Base-by-base conservation (phyloP, 1,284 basidiomycete genomes). In the Irpex lacteus region DNA sequence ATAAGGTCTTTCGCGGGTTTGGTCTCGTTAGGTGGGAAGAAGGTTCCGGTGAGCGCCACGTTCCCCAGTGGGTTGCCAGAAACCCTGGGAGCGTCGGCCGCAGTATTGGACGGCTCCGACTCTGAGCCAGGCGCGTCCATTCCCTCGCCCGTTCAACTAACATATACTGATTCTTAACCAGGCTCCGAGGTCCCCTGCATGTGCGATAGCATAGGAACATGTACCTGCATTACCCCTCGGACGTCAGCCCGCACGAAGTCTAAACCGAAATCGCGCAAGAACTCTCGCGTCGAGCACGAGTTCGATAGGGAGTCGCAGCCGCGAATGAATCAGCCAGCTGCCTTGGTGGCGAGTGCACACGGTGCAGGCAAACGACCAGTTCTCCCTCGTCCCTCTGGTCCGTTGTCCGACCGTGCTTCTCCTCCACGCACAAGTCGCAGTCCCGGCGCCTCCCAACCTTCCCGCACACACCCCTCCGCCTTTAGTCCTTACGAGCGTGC, bases 21-120 rank as follows among this genome's bases (percentile, higher is more conserved):
- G 67, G 64, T 71, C 70, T 65, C 64, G 66, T 59, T 69, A 88
- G 86, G 80, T 74, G 76, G 75, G 67, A 79, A 78, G 66, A 87
- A 85, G 76, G 77, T 84, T 67, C 82, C 86, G 70, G 82, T 84
- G 71, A 79, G 82, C 79, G 88, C 90, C 81, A 82, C 85, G 77
- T 89, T 88, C 78, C 89, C 88, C 66, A 77, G 87, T 70, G 88
- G 90, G 77, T 81, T 92, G 56, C 85, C 88, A 26, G 58, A 60
- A 44, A 81, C 82, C 74, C 80, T 86, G 79, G 86, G 83, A 79
- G 82, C 85, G 80, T 84, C 84, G 80, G 82, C 84, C 72, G 81
- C 83, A 64, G 68, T 69, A 63, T 77, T 82, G 44, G 83, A 84
- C 66, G 77, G 73, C 13, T 80, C 82, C 58, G 82, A 84, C 67